These are phyloP conservation scores for Volvox reticuliferus DNA, from an alignment of 139 green algal genomes.

Conservation along the genomic window DNA sequence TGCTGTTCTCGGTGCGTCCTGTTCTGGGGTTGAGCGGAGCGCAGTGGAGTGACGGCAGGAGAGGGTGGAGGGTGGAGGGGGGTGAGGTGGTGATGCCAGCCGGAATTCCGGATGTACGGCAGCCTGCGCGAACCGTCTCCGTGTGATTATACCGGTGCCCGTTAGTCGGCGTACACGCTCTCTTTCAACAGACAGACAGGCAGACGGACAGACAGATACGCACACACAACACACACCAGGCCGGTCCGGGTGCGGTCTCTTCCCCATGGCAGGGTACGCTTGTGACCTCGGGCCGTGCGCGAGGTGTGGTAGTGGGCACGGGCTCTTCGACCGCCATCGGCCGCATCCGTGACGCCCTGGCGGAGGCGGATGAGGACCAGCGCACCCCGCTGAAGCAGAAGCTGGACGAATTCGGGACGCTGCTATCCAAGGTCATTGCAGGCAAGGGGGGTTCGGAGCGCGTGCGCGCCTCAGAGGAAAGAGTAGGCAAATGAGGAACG, in stretches of 20 bases:
- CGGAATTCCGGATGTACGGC: too few relatives aligned
- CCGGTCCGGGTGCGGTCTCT: too few relatives aligned
- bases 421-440: conserved; percentile 70
- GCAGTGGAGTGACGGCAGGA: not conserved
- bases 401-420: conserved; percentile 85
- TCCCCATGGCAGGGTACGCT: conserved; percentile 65
- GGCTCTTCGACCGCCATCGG: conserved; percentile 86
- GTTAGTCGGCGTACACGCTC: too few relatives aligned
- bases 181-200: too few relatives aligned
- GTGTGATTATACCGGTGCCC: too few relatives aligned
- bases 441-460: too few relatives aligned
- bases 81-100: too few relatives aligned
- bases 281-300: conserved; percentile 69
- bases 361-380: conserved; percentile 1
- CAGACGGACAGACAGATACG: too few relatives aligned
- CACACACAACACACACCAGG: too few relatives aligned
- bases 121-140: too few relatives aligned
- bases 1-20: conserved; percentile 84
- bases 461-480: too few relatives aligned
- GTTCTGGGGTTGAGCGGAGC: too few relatives aligned
- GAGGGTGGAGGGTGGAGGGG: not conserved
- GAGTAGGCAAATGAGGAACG: not conserved
- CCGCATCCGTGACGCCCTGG: conserved; percentile 75
- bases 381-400: conserved; percentile 86
- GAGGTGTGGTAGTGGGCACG: conserved; percentile 80